A percentile compares a stretch with the other conserved stretches of the same genome.
phyloP scores from a whole-genome alignment of 208 protist species.

The Trypanosoma grayi region DNA sequence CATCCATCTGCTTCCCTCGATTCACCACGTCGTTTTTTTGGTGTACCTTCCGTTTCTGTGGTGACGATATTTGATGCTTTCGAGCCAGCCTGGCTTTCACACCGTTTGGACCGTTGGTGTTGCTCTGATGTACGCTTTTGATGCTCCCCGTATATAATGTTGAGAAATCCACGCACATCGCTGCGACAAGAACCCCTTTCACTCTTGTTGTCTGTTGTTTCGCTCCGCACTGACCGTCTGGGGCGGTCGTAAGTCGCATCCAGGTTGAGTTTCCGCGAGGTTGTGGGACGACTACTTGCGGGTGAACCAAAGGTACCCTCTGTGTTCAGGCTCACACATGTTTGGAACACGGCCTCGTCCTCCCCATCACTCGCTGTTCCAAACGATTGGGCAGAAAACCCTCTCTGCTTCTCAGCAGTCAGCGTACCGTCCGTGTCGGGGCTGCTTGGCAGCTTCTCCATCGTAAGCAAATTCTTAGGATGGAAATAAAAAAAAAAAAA shows the following conservation, averaged over 20 bases:
- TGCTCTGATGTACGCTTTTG: not conserved
- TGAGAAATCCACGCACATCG: constrained; percentile 16
- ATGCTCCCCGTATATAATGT: constrained; percentile 15
- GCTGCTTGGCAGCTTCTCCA: not conserved
- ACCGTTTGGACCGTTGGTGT: not conserved
- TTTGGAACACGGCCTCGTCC: constrained; percentile 13
- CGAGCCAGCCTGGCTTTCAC: too few relatives aligned
- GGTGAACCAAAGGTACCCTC: constrained; percentile 6
- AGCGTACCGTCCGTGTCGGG: not conserved
- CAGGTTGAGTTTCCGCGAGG: not conserved
- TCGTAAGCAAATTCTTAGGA: constrained; percentile 2
- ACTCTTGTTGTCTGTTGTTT: constrained; percentile 1
- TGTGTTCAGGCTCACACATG: not conserved
- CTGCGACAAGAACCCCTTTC: constrained; percentile 8
- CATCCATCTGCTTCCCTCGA: constrained; percentile 26
- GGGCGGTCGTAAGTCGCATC: not conserved
- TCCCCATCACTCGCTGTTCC: constrained; percentile 3
- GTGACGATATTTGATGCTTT: too few relatives aligned
- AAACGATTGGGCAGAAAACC: not conserved
- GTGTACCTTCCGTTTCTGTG: not conserved
- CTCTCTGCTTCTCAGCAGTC: not conserved
- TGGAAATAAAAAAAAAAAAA: constrained; percentile 12
- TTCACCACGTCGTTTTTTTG: not conserved
- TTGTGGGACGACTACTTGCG: not conserved
- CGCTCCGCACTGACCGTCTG: not conserved